Base-by-base conservation (phyloP, 768 basidiomycete genomes). In the Infundibulicybe gibba region DNA sequence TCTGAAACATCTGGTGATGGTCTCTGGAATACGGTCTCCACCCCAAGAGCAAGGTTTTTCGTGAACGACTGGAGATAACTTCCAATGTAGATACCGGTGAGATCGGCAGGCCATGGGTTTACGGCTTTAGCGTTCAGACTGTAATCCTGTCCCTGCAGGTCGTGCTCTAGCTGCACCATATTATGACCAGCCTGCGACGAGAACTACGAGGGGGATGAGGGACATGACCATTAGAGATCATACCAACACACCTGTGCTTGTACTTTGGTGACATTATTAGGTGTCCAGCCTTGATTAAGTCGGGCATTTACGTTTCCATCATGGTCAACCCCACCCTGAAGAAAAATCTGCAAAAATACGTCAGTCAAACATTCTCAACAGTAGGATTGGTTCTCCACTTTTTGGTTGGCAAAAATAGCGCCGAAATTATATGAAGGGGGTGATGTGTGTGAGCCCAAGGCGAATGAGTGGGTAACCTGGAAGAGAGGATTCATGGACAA, bases 381-480 rank as follows among this genome's bases (percentile, higher is more conserved):
- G 34, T 20, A 44, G 12, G 14, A 43, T 41, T 25, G 31, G 56
- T 64, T 43, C 4, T 14, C 10, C 57, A 97, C 94, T 63, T 78
- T 77, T 57, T 83, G 76, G 59, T 85, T 95, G 12, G 89, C 94
- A 68, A 87, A 97, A 43, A 97, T 80, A 9, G 94, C 92, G 48
- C 88, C 90, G 62, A 98, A 97, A 66, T 92, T 94, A 69, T 99
- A 99, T 25, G 87, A 87, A 12, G 95, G 79, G 1, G 91, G 80
- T 0, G 76, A 67, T n/a, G 84, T 80, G 64, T 89, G 87, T 15
- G 91, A 92, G 15, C 92, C 97, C 48, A 97, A 73, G 49, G 85
- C 77, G 70, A 99, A 97, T 17, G 93, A 90, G 66, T 99, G 97
- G 50, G 94, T 94, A 57, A 97, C 88, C 74, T 98, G 95, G 80